Conservation (phyloP, 768 basidiomycete genomes). For the Phaeolepiota aurea region DNA sequence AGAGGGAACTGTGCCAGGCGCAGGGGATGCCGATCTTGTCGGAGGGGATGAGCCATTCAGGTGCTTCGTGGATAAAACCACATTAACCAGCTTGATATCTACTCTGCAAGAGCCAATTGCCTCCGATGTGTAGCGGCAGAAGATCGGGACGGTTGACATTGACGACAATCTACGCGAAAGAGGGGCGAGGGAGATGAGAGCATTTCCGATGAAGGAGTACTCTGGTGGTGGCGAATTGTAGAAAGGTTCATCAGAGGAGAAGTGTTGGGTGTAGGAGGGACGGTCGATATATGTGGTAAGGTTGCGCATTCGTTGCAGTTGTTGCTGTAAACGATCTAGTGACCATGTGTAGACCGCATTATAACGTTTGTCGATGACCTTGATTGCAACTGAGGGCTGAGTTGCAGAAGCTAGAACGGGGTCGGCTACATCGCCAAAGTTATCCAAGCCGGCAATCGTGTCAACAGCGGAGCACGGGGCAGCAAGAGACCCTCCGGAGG, state of each 20-base stretch:
- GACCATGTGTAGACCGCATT: constrained; percentile 91
- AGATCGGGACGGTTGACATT: constrained; percentile 75
- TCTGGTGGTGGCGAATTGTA: constrained; percentile 82
- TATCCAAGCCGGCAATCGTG: constrained; percentile 78
- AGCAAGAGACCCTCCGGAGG: constrained; percentile 73
- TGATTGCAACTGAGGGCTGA: constrained; percentile 82
- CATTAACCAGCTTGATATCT: constrained; percentile 72
- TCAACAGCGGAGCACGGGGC: constrained; percentile 79
- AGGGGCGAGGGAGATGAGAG: constrained; percentile 73
- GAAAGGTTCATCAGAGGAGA: constrained; percentile 90
- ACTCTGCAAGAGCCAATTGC: constrained; percentile 93
- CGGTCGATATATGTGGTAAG: constrained; percentile 83
- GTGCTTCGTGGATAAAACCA: constrained; percentile 53
- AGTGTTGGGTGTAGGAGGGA: constrained; percentile 90
- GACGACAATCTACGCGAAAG: constrained; percentile 72
- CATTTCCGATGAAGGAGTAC: constrained; percentile 90
- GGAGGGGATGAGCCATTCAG: constrained; percentile 53
- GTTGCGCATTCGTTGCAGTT: constrained; percentile 90
- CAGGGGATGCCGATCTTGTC: constrained; percentile 71
- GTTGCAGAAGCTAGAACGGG: constrained; percentile 62
- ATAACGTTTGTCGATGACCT: constrained; percentile 84
- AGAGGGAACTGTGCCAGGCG: constrained; percentile 53
- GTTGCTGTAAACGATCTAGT: constrained; percentile 78
- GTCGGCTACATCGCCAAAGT: constrained; percentile 91
- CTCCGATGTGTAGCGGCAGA: constrained; percentile 90